These are phyloP conservation scores for Olyra latifolia DNA, from an alignment of 176 grass and related monocot genomes.

Conservation along the genomic window DNA sequence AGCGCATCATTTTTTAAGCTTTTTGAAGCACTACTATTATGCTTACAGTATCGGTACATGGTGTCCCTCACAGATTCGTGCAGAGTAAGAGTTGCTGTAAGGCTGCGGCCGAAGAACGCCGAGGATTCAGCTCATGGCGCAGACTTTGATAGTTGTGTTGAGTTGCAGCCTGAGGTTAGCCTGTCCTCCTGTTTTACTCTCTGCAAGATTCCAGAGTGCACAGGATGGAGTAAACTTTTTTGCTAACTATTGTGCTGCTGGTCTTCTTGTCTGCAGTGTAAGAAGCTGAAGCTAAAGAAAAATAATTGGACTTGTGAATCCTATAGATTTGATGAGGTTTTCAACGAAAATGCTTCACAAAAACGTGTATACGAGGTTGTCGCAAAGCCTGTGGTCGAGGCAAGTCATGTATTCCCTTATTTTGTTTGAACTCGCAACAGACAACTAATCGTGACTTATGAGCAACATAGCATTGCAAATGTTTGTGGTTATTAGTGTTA, in stretches of 20 bases:
- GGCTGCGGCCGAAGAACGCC: slow-evolving; percentile 76
- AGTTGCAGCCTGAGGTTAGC: slow-evolving; percentile 87
- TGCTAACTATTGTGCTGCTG: not conserved
- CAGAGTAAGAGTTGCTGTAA: slow-evolving; percentile 86
- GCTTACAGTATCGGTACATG: not conserved
- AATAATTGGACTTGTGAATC: slow-evolving; percentile 92
- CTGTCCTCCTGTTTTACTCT: not conserved
- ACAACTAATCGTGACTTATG: not conserved
- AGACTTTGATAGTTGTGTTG: slow-evolving; percentile 69
- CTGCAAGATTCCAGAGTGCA: not conserved
- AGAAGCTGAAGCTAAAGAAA: slow-evolving; percentile 77
- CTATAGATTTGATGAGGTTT: slow-evolving; percentile 92
- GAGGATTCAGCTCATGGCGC: slow-evolving; percentile 54
- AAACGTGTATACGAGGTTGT: slow-evolving; percentile 86
- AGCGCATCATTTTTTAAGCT: not conserved
- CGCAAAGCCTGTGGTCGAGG: slow-evolving; percentile 92
- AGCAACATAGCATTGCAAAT: not conserved
- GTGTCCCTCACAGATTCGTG: slow-evolving; percentile 47
- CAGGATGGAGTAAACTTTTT: not conserved
- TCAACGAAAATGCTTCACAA: slow-evolving; percentile 78
- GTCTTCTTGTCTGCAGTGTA: slow-evolving; percentile 53
- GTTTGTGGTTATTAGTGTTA: not conserved
- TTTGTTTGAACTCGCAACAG: slow-evolving; percentile 13
- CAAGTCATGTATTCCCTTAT: slow-evolving; percentile 33
- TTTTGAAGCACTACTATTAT: not conserved